These are phyloP conservation scores for Ilyonectria robusta DNA, from an alignment of 2,329 filamentous ascomycete genomes.

Conservation along the genomic window DNA sequence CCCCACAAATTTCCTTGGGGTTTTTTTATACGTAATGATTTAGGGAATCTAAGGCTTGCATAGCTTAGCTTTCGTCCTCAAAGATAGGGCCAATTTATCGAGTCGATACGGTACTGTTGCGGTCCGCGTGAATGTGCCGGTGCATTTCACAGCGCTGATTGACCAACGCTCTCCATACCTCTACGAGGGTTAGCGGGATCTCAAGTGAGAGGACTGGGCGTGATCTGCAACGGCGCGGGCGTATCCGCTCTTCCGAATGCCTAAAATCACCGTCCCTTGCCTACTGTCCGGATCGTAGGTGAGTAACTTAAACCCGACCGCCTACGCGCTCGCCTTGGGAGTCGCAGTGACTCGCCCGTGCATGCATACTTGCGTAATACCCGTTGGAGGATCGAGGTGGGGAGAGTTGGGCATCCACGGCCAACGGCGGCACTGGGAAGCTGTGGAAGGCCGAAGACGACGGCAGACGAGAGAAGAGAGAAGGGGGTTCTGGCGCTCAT, in stretches of 20 bases:
- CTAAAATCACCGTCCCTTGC: background rate
- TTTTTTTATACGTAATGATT: too few relatives aligned
- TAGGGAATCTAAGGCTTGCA: too few relatives aligned
- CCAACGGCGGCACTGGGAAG: slow-evolving; percentile 5
- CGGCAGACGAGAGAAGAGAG: background rate
- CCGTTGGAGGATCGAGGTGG: background rate
- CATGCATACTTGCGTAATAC: background rate
- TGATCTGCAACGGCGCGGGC: background rate
- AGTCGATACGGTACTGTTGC: too few relatives aligned
- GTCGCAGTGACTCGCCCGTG: background rate
- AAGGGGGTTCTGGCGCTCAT: background rate
- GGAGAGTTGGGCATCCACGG: slow-evolving; percentile 8
- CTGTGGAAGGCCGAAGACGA: background rate
- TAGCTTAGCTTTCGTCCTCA: too few relatives aligned
- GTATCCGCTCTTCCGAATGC: background rate
- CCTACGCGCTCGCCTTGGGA: background rate
- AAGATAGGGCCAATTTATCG: too few relatives aligned
- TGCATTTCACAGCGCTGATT: background rate
- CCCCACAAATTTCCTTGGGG: too few relatives aligned
- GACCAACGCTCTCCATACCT: background rate
- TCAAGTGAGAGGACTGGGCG: background rate
- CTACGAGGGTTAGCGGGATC: background rate
- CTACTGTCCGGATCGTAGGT: background rate
- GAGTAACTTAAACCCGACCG: background rate
- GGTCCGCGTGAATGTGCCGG: too few relatives aligned